Conservation (phyloP, 768 basidiomycete species). For the Suillus discolor region DNA sequence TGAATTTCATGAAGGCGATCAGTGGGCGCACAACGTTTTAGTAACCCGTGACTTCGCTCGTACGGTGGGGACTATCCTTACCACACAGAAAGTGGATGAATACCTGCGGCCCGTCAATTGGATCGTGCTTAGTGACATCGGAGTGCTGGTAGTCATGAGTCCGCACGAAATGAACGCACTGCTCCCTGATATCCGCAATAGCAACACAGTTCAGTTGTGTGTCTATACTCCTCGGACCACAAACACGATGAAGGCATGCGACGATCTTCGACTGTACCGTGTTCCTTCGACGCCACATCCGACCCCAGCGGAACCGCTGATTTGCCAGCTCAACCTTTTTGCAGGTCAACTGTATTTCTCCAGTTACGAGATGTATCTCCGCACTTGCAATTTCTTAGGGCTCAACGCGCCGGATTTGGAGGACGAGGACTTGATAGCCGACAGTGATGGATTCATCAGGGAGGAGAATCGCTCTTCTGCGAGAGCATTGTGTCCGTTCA, state of each 20-base stretch:
- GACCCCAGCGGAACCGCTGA: neutral
- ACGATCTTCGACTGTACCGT: conserved; percentile 28
- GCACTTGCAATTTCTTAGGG: conserved; percentile 30
- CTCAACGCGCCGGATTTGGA: conserved; percentile 24
- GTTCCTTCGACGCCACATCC: conserved; percentile 11
- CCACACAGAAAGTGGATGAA: conserved; percentile 16
- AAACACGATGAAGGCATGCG: conserved; percentile 37
- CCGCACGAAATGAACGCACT: conserved; percentile 42
- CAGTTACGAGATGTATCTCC: conserved; percentile 29
- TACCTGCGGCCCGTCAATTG: conserved; percentile 33
- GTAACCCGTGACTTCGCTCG: conserved; percentile 21
- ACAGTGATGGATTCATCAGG: conserved; percentile 25
- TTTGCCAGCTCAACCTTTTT: conserved; percentile 32
- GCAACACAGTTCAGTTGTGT: conserved; percentile 40
- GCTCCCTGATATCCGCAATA: conserved; percentile 37
- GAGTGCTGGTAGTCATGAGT: conserved; percentile 41
- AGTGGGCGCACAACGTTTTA: conserved; percentile 23
- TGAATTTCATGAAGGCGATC: conserved; percentile 20
- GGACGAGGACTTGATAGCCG: conserved; percentile 10
- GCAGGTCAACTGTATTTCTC: conserved; percentile 35
- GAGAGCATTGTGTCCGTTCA: conserved; percentile 6
- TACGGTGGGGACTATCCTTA: conserved; percentile 9
- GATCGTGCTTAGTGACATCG: conserved; percentile 22
- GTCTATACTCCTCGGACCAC: conserved; percentile 43
- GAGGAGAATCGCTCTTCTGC: conserved; percentile 17